Percentiles rank a stretch among this genome's conserved stretches.
Conservation (phyloP, 1,139 yeast species). For the Sugiyamaella xylanicola region DNA sequence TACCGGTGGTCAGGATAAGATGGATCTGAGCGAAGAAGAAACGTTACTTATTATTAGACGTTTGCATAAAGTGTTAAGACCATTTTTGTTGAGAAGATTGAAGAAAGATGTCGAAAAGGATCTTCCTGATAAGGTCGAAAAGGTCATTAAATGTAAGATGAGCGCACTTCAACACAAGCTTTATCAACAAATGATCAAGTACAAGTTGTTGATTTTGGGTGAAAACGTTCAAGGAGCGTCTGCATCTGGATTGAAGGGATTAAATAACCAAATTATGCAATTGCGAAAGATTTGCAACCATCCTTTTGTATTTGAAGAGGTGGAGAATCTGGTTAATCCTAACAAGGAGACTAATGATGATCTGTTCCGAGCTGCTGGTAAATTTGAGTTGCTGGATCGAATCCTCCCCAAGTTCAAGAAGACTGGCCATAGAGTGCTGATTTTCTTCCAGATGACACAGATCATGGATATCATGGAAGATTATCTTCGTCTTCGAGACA, state of each 20-base stretch:
- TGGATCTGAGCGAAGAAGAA: conserved; percentile 94
- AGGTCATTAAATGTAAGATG: conserved; percentile 83
- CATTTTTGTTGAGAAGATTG: conserved; percentile 85
- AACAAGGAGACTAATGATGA: conserved; percentile 57
- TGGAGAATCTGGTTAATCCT: conserved; percentile 58
- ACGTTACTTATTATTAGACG: conserved; percentile 85
- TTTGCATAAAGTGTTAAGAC: conserved; percentile 89
- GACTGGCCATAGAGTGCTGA: conserved; percentile 86
- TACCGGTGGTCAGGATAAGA: conserved; percentile 91
- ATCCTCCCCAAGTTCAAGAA: conserved; percentile 84
- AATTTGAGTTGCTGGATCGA: conserved; percentile 87
- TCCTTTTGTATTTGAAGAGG: conserved; percentile 95
- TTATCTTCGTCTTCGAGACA: conserved; percentile 70
- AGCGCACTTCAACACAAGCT: conserved; percentile 78
- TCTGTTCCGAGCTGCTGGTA: conserved; percentile 90
- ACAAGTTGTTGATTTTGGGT: conserved; percentile 82
- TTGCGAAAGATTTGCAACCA: conserved; percentile 94
- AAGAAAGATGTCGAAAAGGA: conserved; percentile 96
- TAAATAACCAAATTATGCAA: conserved; percentile 95
- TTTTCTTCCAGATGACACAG: conserved; percentile 98
- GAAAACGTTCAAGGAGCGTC: conserved; percentile 66
- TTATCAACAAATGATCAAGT: conserved; percentile 86
- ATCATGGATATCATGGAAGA: conserved; percentile 99
- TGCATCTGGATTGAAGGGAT: conserved; percentile 95
- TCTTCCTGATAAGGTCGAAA: conserved; percentile 89